Evolutionary conservation across 352 stramenopile genomes (phyloP), one percentile per base, ranked within the genome.

Genomic region (Pythium pyrilobum): DNA sequence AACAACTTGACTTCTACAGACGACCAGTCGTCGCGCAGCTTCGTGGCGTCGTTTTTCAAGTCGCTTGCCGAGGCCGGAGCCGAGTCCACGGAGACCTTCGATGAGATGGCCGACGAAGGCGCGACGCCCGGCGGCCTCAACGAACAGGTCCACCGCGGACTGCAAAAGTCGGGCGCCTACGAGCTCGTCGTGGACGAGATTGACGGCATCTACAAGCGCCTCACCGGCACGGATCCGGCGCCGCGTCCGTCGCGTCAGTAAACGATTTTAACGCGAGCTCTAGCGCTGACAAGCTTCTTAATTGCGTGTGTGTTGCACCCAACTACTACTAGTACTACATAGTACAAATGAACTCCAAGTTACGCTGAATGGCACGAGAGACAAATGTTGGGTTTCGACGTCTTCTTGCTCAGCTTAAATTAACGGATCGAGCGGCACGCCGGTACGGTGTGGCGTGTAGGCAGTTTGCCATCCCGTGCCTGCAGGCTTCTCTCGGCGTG

Each of bases 21-120:
- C 15, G 69, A 87, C 27, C 55, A 83, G 33, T 74, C 80, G 29
- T 89, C 84, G 39, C 81, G 84, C 31, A 77, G 82, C 58, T 94
- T 85, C 52, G 82, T 94, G 48, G 71, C 81, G 20, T 88, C 81
- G 36, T 92, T 94, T 66, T 92, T 94, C 65, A 71, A 88, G 54
- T 81, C 84, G 42, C 72, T 94, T 24, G 79, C 84, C 2, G 74
- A 85, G 39, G 81, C 77, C 12, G 84, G 84, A 27, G 74, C 70
- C 16, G 77, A 86, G 37, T 91, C 84, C 24, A 75, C 66, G 16
- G 81, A 92, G 49, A 51, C 62, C 9, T 94, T 94, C 54, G 77
- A 86, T 24, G 84, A 89, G 32, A 94, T 94, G 84, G 81, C 81
- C 10, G 74, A 92, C 16, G 84, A 94, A 54, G 84, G 72, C 28